phyloP scores from a whole-genome alignment of 23 red algal species.

The Gracilariopsis chorda region DNA sequence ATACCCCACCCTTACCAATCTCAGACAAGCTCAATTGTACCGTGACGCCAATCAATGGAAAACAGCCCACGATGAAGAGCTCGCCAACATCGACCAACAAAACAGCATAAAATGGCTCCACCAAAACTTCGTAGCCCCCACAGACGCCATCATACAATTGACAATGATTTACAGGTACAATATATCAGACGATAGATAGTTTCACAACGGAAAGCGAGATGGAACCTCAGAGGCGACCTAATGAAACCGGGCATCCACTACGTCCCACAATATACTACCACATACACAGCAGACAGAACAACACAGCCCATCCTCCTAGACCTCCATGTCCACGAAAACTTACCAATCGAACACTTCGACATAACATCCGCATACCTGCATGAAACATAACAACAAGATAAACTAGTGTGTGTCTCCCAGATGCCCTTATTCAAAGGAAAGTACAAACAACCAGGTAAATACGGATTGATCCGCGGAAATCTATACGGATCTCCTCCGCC shows the following conservation, averaged over 20 bases:
- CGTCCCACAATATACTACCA: neutral
- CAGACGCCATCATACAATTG: neutral
- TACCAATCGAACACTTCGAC: neutral
- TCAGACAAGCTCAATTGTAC: too few species aligned
- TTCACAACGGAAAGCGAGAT: neutral
- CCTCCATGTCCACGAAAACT: neutral
- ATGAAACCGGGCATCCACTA: slow-evolving; percentile 37
- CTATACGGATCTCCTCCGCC: neutral
- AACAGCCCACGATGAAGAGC: neutral
- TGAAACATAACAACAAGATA: neutral
- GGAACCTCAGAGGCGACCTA: neutral
- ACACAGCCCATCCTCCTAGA: neutral
- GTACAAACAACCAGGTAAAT: neutral
- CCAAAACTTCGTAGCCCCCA: neutral
- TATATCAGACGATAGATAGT: neutral
- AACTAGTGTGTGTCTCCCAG: neutral
- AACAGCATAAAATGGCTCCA: neutral
- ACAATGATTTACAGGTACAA: neutral
- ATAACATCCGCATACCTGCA: neutral
- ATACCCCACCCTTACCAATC: too few species aligned
- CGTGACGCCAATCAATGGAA: too few species aligned
- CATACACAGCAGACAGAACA: slow-evolving; percentile 7
- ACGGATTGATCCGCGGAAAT: neutral
- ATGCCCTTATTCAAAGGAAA: neutral
- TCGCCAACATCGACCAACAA: neutral